Base-by-base conservation (phyloP, 179 eudicot genomes). In the Beta macrorhiza region DNA sequence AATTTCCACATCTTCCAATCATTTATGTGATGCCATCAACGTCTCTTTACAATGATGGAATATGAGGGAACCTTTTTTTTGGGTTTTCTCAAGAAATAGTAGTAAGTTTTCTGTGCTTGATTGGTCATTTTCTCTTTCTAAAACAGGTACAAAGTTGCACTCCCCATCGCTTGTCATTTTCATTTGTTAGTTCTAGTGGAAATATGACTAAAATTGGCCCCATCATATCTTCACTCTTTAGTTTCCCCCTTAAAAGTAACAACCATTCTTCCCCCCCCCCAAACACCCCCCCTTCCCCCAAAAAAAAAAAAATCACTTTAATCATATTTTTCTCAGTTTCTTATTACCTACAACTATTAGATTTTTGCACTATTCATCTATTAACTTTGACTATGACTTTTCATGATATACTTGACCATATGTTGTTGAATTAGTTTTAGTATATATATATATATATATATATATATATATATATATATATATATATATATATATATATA, bases 161-260 rank as follows among this genome's bases (percentile, higher is more conserved):
- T 53, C 11, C 42, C 4, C 42, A 37, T 4, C 45, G 57, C 65
- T 16, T 75, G 78, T 75, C 65, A 75, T 32, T 32, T 37, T 75
- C 78, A 37, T 25, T 61, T 79, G 20, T 79, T 72, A 63, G 49
- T 64, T 45, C 76, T 80, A 59, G 83, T 83, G 86, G 86, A 83
- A 83, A 0, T 76, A 80, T 83, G 86, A 83, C 86, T 69, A 1
- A 1, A 57, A 57, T 75, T 70, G 77, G 45, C 69, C 82, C 80
- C 70, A 59, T 76, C 68, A 12, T 74, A 5, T 20, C 45, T 53
- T 22, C 9, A 19, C 14, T 22, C 32, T 12, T 74, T 74, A 56
- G 63, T 32, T 58, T 57, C 52, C 7, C 51, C 78, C 76, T n/a
- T 7, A 5, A 75, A 56, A 75, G 65, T 67, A 57, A 57, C 52